A percentile compares a stretch with the other conserved stretches of the same genome.
Evolutionary conservation across 1,284 basidiomycete species (phyloP).

Genomic region (Heterobasidion parviporum): DNA sequence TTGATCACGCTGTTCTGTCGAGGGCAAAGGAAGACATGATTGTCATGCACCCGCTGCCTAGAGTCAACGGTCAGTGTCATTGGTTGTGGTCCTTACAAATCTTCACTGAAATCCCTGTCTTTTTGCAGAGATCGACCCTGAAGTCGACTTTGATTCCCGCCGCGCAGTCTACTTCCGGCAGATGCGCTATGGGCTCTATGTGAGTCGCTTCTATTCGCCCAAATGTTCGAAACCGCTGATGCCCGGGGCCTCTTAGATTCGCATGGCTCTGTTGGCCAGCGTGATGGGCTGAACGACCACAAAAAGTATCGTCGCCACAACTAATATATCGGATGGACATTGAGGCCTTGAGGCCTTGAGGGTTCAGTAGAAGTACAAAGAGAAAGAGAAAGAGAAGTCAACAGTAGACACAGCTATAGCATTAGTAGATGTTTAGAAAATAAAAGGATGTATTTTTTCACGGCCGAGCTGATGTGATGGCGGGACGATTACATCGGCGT

Average conservation of each 20-base stretch:
- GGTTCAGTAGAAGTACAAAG: too few species aligned
- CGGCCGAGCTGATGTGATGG: too few species aligned
- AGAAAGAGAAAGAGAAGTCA: too few species aligned
- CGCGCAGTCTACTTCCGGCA: slow-evolving; percentile 97
- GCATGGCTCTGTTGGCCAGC: slow-evolving; percentile 71
- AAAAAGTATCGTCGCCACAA: neutral
- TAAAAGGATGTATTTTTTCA: too few species aligned
- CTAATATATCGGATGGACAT: too few species aligned
- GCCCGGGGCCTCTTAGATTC: slow-evolving; percentile 37
- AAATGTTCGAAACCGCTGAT: neutral
- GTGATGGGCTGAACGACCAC: slow-evolving; percentile 31
- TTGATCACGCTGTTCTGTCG: slow-evolving; percentile 90
- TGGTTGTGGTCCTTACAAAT: neutral
- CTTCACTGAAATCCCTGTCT: neutral
- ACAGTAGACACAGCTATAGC: too few species aligned
- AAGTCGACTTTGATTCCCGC: slow-evolving; percentile 94
- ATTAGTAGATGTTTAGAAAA: too few species aligned
- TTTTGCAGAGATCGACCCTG: slow-evolving; percentile 84
- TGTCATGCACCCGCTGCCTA: slow-evolving; percentile 96
- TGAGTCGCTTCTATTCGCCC: slow-evolving; percentile 30
- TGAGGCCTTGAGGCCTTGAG: too few species aligned
- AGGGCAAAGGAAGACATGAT: slow-evolving; percentile 95
- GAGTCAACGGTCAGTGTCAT: slow-evolving; percentile 70
- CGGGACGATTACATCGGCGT: too few species aligned
- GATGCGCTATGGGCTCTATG: slow-evolving; percentile 97